Evolutionary conservation across 2,329 filamentous ascomycete genomes (phyloP), one percentile per base, ranked within the genome.

Genomic region (Stachybotrys elegans): DNA sequence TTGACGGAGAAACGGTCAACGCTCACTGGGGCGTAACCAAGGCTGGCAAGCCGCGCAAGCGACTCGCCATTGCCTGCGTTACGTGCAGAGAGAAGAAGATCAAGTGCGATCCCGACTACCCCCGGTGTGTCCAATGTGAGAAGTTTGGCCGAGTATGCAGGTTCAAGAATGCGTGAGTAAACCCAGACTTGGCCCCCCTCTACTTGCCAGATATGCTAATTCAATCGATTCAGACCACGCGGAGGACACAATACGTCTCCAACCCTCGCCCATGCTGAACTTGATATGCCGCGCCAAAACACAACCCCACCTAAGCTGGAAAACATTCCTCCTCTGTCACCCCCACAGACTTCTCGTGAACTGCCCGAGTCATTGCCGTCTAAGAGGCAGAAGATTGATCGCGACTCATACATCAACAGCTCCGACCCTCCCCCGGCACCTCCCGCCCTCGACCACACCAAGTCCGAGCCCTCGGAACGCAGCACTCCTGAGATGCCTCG

Each of bases 41-140:
- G 67, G 90, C 91, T 3, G 91, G 91, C 13, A 95, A 95, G 69
- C 90, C 91, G 39, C 81, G 91, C 53, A 96, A 96, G 69, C 78
- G 91, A 45, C 74, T 95, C 45, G 90, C 91, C 20, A 90, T 95
- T 61, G 89, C 89, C n/a, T 96, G 91, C 60, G 76, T 95, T 46
- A 93, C 89, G 12, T 96, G 91, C 62, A 81, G 91, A 41, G 90
- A 95, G 68, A 96, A 95, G 80, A 96, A 95, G 74, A 95, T 96
- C 69, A 95, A 95, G 65, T 96, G 91, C 59, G 89, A 95, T 52
- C 91, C 90, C 2, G 89, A 91, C 55, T 85, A 81, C 51, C 87
- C 87, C 31, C 89, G 88, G 54, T 96, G 91, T 56, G 79, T 91
- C 43, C 90, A 95, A 66, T 96, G 91, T 62, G 86, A 93, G 61